Conservation (phyloP, 331 rosid genomes). For the Acacia concinna region DNA sequence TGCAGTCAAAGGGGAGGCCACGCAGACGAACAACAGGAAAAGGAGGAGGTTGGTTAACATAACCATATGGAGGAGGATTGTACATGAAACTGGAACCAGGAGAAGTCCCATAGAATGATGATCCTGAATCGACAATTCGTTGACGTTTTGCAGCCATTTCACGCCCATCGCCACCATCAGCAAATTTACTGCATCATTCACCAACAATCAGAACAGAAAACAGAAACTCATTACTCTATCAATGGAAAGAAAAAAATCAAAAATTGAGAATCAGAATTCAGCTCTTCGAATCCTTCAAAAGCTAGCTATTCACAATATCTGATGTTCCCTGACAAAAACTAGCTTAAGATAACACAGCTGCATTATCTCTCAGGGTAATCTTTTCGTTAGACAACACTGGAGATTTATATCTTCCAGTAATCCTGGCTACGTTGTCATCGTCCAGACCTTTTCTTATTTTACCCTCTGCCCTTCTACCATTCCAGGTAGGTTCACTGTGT, state of each 20-base stretch:
- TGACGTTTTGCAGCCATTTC: slow-evolving; percentile 80
- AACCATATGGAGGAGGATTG: slow-evolving; percentile 58
- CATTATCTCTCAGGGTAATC: neutral
- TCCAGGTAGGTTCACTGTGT: neutral
- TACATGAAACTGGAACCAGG: slow-evolving; percentile 65
- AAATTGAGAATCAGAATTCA: neutral
- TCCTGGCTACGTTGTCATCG: neutral
- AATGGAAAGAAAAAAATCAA: neutral
- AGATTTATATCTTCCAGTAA: neutral
- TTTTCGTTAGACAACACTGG: neutral
- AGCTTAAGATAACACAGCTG: neutral
- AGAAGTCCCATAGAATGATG: slow-evolving; percentile 61
- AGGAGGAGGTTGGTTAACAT: slow-evolving; percentile 60
- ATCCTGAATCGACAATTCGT: slow-evolving; percentile 55
- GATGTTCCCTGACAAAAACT: neutral
- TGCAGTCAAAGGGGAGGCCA: slow-evolving; percentile 73
- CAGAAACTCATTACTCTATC: neutral
- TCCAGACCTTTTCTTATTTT: neutral
- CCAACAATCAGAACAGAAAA: neutral
- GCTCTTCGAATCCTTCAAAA: neutral
- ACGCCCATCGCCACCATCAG: slow-evolving; percentile 62
- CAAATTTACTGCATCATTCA: slow-evolving; percentile 31
- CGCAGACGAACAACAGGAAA: slow-evolving; percentile 70
- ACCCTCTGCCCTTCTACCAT: neutral
- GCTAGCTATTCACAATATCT: neutral